Percentiles rank a stretch among this genome's conserved stretches.
These are phyloP conservation scores for Eustoma russellianum DNA, from an alignment of 257 asterid species.

Conservation along the genomic window DNA sequence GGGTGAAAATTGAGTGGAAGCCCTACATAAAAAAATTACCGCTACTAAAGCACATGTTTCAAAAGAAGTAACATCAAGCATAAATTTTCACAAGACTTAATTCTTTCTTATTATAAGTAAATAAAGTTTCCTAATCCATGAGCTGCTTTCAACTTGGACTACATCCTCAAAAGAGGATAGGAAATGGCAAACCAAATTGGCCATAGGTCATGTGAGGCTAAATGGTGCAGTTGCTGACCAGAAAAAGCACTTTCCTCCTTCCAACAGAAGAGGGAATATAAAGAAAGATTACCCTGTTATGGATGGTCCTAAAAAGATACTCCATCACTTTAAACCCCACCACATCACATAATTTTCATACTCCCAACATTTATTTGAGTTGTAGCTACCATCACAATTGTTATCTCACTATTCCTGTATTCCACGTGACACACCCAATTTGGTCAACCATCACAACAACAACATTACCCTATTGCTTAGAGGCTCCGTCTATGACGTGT, in stretches of 20 bases:
- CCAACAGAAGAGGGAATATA: conserved; percentile 15
- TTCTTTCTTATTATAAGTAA: conserved; percentile 24
- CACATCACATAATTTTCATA: conserved; percentile 16
- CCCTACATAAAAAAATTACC: conserved; percentile 30
- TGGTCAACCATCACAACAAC: conserved; percentile 14
- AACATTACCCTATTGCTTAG: too few relatives aligned
- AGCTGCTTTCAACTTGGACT: conserved; percentile 18
- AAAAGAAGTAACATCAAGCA: conserved; percentile 51
- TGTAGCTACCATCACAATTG: conserved; percentile 11
- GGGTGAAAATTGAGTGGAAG: conserved; percentile 22
- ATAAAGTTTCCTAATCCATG: conserved; percentile 44
- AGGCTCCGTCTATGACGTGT: too few relatives aligned
- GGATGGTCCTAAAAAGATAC: conserved; percentile 23
- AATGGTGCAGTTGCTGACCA: conserved; percentile 49
- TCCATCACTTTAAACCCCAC: conserved; percentile 34
- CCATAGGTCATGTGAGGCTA: conserved; percentile 29
- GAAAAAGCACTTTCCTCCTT: conserved; percentile 28
- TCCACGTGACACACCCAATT: conserved; percentile 20
- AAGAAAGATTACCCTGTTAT: conserved; percentile 15
- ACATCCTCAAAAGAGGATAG: conserved; percentile 54
- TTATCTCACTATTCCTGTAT: conserved; percentile 13
- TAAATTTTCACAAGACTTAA: conserved; percentile 25
- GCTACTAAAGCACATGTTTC: conserved; percentile 37
- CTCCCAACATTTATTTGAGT: conserved; percentile 6
- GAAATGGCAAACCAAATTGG: conserved; percentile 28